Base-by-base conservation (phyloP, 78 protist genomes). In the Cavenderia fasciculata region DNA sequence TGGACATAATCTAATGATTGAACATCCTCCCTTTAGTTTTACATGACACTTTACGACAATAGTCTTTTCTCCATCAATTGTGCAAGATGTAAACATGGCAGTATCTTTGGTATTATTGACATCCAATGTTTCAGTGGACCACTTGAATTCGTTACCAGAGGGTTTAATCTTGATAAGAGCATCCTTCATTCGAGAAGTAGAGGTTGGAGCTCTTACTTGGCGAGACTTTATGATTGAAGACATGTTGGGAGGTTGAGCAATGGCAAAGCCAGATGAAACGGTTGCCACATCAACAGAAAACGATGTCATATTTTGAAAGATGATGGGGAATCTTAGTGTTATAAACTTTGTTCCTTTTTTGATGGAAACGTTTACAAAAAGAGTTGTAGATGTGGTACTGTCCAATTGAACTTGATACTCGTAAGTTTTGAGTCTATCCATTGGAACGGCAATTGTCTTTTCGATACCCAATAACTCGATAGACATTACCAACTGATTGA, bases 241-340 rank as follows among this genome's bases (percentile, higher is more conserved):
- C 6, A 51, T 38, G 14, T 65, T 65, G 21, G 90, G 90, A 29
- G 61, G 47, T 68, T 82, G 90, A 7, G 47, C 31, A 38, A 31
- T 49, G 31, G 79, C 90, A 41, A 52, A 65, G 40, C 90, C 90
- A 21, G 77, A 25, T 2, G 56, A 31, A 12, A 82, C 90, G 19
- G 90, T 82, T 18, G 90, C 90, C 21, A 82, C 44, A 56, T 82
- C 90, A 0, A 82, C 29, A 14, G 90, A 61, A 34, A 82, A 82
- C n/a, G 44, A 38, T 1, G 90, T 68, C 2, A 29, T 0, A 44
- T 82, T 82, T 14, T 82, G 21, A 18, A 82, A 33, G 11, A 82
- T 78, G 0, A 82, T 40, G 19, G 90, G 90, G 41, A 82, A 57
- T 29, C 54, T 40, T 18, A 82, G 38, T 1, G 79, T 82, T 36